Evolutionary conservation across 148 eudicot genomes (phyloP).

Genomic region (Polygonum aviculare): DNA sequence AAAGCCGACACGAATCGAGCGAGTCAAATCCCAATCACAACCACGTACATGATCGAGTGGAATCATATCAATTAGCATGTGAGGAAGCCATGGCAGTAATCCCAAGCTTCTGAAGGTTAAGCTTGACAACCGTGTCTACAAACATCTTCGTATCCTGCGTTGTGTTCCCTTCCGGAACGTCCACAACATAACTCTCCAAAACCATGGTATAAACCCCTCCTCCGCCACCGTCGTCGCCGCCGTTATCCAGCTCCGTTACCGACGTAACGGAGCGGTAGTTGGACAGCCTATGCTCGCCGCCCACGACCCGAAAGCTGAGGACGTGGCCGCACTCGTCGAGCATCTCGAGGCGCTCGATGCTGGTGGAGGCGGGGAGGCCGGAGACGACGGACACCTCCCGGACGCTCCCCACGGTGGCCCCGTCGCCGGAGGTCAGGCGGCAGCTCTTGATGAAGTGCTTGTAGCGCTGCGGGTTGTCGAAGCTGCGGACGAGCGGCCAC

Average conservation of each 20-base stretch:
- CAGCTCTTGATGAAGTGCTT: slow-evolving; percentile 89
- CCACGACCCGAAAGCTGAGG: slow-evolving; percentile 64
- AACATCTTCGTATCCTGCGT: slow-evolving; percentile 85
- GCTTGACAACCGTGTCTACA: slow-evolving; percentile 73
- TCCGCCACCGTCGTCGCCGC: neutral
- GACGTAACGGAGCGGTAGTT: slow-evolving; percentile 72
- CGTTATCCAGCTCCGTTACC: slow-evolving; percentile 45
- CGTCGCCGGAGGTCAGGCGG: slow-evolving; percentile 37
- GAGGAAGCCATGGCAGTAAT: slow-evolving; percentile 47
- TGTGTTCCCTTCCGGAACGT: slow-evolving; percentile 74
- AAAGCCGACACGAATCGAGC: neutral
- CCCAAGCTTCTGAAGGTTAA: slow-evolving; percentile 74
- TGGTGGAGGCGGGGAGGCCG: slow-evolving; percentile 74
- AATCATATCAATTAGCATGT: slow-evolving; percentile 41
- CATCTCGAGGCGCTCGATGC: slow-evolving; percentile 65
- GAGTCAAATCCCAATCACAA: neutral
- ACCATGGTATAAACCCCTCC: slow-evolving; percentile 44
- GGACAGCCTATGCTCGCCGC: slow-evolving; percentile 67
- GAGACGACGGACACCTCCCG: slow-evolving; percentile 71
- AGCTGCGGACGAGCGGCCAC: slow-evolving; percentile 63
- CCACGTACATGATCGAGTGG: neutral
- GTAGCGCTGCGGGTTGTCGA: slow-evolving; percentile 77
- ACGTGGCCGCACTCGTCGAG: slow-evolving; percentile 51
- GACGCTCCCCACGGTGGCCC: slow-evolving; percentile 48
- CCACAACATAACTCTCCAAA: slow-evolving; percentile 67